phyloP scores from a whole-genome alignment of 2,329 filamentous ascomycete species.

The Colletotrichum orchidophilum region DNA sequence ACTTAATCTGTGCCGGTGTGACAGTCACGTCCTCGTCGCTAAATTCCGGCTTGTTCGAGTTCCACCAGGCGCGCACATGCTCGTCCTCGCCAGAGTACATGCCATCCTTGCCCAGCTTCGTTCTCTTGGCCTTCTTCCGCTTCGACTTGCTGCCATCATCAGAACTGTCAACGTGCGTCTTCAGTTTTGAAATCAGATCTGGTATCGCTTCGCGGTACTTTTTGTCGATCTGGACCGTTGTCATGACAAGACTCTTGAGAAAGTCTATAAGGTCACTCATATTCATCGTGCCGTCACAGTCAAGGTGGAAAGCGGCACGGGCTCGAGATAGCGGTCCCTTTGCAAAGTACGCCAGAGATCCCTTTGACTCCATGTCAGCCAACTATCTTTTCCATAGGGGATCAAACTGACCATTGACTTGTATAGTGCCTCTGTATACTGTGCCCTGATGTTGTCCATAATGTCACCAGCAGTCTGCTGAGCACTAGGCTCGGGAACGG shows the following conservation, averaged over 20 bases:
- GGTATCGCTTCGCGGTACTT: constrained; percentile 81
- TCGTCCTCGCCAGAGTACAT: constrained; percentile 74
- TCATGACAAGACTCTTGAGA: constrained; percentile 74
- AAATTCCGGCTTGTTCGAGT: constrained; percentile 60
- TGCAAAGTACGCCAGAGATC: constrained; percentile 83
- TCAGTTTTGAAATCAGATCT: constrained; percentile 66
- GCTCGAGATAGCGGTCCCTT: constrained; percentile 83
- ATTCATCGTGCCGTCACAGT: constrained; percentile 67
- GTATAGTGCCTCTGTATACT: constrained; percentile 70
- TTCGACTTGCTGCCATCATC: constrained; percentile 53
- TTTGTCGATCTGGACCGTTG: constrained; percentile 75
- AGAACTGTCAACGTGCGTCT: constrained; percentile 64
- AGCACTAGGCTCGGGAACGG: constrained; percentile 35
- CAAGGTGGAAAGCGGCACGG: constrained; percentile 73
- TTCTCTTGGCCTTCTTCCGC: constrained; percentile 68
- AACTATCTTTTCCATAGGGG: constrained; percentile 37
- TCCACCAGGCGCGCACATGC: constrained; percentile 77
- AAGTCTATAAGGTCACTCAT: constrained; percentile 74
- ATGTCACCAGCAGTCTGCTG: constrained; percentile 60
- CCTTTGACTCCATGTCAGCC: constrained; percentile 52
- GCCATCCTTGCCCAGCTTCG: constrained; percentile 74
- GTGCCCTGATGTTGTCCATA: constrained; percentile 65
- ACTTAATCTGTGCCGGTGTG: constrained; percentile 64
- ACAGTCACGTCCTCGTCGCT: constrained; percentile 55
- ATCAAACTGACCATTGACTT: constrained; percentile 64